These are phyloP conservation scores for Microbotryum silenes-acaulis DNA, from an alignment of 1,284 basidiomycete species.

Conservation along the genomic window DNA sequence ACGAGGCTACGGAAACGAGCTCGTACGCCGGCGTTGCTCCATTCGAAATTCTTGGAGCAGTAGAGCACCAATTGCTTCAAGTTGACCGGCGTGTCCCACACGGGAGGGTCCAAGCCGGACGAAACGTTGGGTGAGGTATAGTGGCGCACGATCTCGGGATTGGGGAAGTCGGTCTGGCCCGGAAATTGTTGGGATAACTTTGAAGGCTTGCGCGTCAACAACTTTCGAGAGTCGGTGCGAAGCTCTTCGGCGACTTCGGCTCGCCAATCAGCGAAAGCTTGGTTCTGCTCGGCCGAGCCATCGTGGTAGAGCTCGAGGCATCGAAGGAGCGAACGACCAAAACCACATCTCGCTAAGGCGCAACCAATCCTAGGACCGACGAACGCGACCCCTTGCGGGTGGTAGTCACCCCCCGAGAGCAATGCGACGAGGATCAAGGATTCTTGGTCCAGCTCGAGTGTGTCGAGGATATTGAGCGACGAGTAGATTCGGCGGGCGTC, in stretches of 20 bases:
- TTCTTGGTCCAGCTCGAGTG: constrained; percentile 57
- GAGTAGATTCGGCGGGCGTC: not conserved
- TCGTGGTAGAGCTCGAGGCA: not conserved
- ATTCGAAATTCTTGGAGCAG: constrained; percentile 26
- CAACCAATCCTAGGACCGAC: constrained; percentile 42
- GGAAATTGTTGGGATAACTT: constrained; percentile 18
- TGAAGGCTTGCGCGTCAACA: no score
- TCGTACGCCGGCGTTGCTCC: constrained; percentile 17
- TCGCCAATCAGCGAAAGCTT: constrained; percentile 59
- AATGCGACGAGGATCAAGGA: constrained; percentile 80
- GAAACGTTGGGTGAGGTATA: constrained; percentile 18
- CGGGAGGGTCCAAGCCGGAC: not conserved
- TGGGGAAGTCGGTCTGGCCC: constrained; percentile 7
- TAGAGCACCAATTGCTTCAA: constrained; percentile 14
- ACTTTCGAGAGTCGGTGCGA: constrained; percentile 42
- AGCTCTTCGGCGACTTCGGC: constrained; percentile 59
- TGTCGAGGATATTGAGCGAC: constrained; percentile 47
- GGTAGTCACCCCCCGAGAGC: constrained; percentile 84
- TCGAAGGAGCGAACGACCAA: constrained; percentile 47
- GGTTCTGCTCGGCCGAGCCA: constrained; percentile 43
- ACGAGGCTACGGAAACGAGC: constrained; percentile 4
- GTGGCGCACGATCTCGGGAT: constrained; percentile 4
- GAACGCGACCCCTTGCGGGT: constrained; percentile 37
- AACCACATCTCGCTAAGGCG: constrained; percentile 46
- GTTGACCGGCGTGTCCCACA: constrained; percentile 16